Base-by-base conservation (phyloP, 148 eudicot species). In the Chenopodium album region DNA sequence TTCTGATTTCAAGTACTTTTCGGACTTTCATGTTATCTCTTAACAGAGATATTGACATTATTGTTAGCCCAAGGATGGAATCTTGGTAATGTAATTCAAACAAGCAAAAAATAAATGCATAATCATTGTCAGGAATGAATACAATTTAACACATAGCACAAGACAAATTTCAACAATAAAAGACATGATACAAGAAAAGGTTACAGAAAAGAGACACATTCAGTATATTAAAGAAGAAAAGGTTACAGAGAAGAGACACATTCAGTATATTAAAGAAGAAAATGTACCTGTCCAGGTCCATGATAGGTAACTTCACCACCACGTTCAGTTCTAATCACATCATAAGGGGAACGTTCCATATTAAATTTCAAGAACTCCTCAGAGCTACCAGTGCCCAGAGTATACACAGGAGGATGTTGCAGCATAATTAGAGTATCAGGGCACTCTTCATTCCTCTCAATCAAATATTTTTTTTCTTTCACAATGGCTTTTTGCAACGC, bases 301-400 rank as follows among this genome's bases (percentile, higher is more conserved):
- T 94, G 99, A 82, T 91, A 96, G 20, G 99, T 96, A 85, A 94
- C 99, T 88, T 96, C 97, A n/a, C 99, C 98, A 22, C 98, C 99
- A 7, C 97, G 94, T 86, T 96, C 99, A 0, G 95, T 94, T 79
- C 95, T 88, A 80, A 89, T 85, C 69, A 93, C 83, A 79, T 90
- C 92, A 64, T 80, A 88, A 83, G 93, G 97, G 19, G 97, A 79
- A 70, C 87, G 63, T 16, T 89, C 76, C 31, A 89, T 75, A 78
- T 92, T 88, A 84, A 94, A 96, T 70, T 89, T 88, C 86, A 96
- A 84, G 86, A 69, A 88, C 29, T 84, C 90, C 87, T 94, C 89
- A 8, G 98, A 90, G 74, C 99, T 92, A 60, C 90, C 92, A 76
- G 97, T 90, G 20, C 99, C 99, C 84, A 96, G 90, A 29, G 99